Evolutionary conservation across 2,329 filamentous ascomycete genomes (phyloP), one percentile per base, ranked within the genome.

Genomic region (Sordariomycetes sp.): DNA sequence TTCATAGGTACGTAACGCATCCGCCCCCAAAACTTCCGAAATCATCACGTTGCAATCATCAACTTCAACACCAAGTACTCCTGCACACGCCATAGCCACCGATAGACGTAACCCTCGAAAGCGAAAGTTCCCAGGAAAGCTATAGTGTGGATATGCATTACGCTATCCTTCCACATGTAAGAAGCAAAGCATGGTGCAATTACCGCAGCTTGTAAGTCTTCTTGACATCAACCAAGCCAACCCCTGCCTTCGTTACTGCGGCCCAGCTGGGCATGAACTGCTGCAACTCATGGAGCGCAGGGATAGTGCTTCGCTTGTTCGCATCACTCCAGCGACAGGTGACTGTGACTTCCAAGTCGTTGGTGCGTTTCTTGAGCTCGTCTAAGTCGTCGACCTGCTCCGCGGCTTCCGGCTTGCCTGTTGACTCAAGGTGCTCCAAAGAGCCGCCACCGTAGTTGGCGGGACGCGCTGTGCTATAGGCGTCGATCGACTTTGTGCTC

Each of bases 271-370:
- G 92, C 45, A 79, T 70, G 58, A 79, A 95, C 52, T 79, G 72
- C 45, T 72, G 64, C 32, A 85, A 67, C 58, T 96, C 88, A 46
- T 92, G 82, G 33, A 90, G 72, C 1, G 88, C 88, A 0, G 90
- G 88, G 31, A 96, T 87, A 2, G 69, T 68, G 4, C 75, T 80
- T 3, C 60, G 57, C 23, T 64, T 61, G 49, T 95, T 95, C 29
- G 75, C 79, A 60, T 98, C 92, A 47, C 82, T 86, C 87, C 88
- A 96, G 21, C 84, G 64, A 57, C 92, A 96, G 12, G 80, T 69
- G 2, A 88, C 76, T 21, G 63, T 70, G 2, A 87, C 84, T 42
- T 67, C 69, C 21, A 86, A 51, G 5, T 39, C 31, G 11, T 46
- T 42, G 5, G 38, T 32, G 14, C 25, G 25, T 24, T 40, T 46